Base-by-base conservation (phyloP, 1,284 basidiomycete species). In the Ganoderma leucocontextum region DNA sequence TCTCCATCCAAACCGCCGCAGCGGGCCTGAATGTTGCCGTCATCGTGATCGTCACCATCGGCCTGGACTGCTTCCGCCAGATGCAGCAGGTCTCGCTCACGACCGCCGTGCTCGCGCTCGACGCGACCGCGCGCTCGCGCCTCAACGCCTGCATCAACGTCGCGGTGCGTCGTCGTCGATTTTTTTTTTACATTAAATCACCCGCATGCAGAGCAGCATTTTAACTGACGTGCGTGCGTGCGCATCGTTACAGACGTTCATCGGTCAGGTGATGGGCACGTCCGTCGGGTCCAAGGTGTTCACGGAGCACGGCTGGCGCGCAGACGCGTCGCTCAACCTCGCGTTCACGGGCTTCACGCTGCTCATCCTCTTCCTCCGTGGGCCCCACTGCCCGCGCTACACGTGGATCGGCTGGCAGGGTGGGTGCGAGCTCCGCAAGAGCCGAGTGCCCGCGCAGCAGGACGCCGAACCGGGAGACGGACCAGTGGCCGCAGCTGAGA, bases 241-340 rank as follows among this genome's bases (percentile, higher is more conserved):
- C 15, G n/a, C 8, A n/a, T 6, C 7, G n/a, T 10, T 10, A 12
- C 22, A 49, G 47, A 49, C 47, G 22, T 49, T 49, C 22, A 75
- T 82, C n/a, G 85, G 52, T 2, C 84, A 86, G 70, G 82, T 85
- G 9, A 83, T 85, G 70, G 88, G 88, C 13, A 88, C 87, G 4
- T 81, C 87, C 0, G 84, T 81, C 4, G 84, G 87, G 47, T 85
- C 86, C 2, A 81, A 83, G 64, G 78, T 89, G 4, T 89, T 87
- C 75, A 79, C 85, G 9, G 67, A 76, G 38, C 78, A 85, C 64
- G 87, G 87, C 13, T 89, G 87, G 88, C 80, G 82, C 29, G 79
- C 84, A 1, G 82, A 84, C 4, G 83, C 84, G 0, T 84, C 79
- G 4, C 77, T 86, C 42, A 84, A 84, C 1, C 75, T 89, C 19